Evolutionary conservation across 345 rosid species (phyloP).

Genomic region (Viola odorata): DNA sequence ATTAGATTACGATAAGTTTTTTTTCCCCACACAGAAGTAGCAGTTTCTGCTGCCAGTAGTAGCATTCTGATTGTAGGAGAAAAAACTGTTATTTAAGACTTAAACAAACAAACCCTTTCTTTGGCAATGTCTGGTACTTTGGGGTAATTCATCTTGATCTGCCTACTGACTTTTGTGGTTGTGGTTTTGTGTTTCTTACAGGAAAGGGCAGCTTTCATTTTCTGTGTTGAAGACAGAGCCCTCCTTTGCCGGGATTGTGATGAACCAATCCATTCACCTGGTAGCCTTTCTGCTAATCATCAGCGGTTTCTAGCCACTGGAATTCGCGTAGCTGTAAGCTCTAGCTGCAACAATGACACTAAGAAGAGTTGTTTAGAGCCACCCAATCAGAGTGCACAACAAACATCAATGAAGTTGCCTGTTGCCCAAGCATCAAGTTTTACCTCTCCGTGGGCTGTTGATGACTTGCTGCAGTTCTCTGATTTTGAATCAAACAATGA

Average conservation of each 20-base stretch:
- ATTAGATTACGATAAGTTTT: too few relatives aligned
- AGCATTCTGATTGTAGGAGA: too few relatives aligned
- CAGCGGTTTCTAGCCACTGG: slow-evolving; percentile 92
- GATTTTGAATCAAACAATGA: slow-evolving; percentile 48
- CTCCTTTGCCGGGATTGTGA: slow-evolving; percentile 85
- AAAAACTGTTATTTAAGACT: too few relatives aligned
- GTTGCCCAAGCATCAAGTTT: slow-evolving; percentile 38
- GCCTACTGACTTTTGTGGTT: slow-evolving; percentile 1
- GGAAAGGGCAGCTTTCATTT: slow-evolving; percentile 96
- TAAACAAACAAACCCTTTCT: too few relatives aligned
- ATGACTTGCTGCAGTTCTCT: slow-evolving; percentile 67
- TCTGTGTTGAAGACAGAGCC: slow-evolving; percentile 97
- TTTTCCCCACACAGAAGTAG: too few relatives aligned
- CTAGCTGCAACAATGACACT: slow-evolving; percentile 44
- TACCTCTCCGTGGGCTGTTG: slow-evolving; percentile 64
- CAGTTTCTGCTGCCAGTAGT: too few relatives aligned
- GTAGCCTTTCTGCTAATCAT: slow-evolving; percentile 81
- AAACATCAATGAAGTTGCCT: slow-evolving; percentile 34
- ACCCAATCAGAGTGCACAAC: slow-evolving; percentile 42
- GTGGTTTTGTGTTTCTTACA: slow-evolving; percentile 16
- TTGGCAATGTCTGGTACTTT: too few relatives aligned
- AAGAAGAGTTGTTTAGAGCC: slow-evolving; percentile 55
- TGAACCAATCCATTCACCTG: slow-evolving; percentile 65
- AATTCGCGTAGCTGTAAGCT: slow-evolving; percentile 68
- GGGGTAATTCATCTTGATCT: too few relatives aligned